Evolutionary conservation across 768 basidiomycete species (phyloP), one percentile per base, ranked within the genome.

Genomic region (Inosperma sp.): DNA sequence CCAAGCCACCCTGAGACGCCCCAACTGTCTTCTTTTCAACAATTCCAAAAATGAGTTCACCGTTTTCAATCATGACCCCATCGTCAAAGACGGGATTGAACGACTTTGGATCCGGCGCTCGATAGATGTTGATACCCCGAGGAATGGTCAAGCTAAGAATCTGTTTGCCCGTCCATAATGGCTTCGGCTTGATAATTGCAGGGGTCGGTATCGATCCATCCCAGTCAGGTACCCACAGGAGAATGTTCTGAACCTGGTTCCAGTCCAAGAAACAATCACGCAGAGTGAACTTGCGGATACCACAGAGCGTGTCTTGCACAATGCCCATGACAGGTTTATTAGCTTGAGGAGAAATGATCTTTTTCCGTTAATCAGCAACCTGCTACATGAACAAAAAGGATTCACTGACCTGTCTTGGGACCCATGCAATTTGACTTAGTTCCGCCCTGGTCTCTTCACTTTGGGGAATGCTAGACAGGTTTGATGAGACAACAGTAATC

Each of bases 261-360:
- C 92, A 96, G 58, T 97, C 96, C 64, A 96, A 72, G 73, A 97
- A 96, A 14, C 84, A 82, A 64, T 97, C 96, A 23, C 94, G 89
- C 7, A 98, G 74, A 0, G 96, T 98, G 65, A 98, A 92, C 68
- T 98, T 98, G 49, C 94, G 86, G 48, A 98, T 85, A 62, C 95
- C 96, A 63, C 93, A 96, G 1, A 98, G 83, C 0, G 96, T 98
- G 65, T 99, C 96, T 67, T 99, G 96, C 25, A 99, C 94, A 61
- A 98, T 98, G 54, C 93, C 96, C 95, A 99, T 99, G 60, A 96
- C 94, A n/a, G 95, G 94, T 70, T 97, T 97, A 74, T 98, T 99
- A 44, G 95, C 94, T 77, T 99, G 96, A 0, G 96, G 95, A 6
- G 95, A 98, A 56, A 98, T 93, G 61, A 98, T 98, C 91, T 98